A percentile compares a stretch with the other conserved stretches of the same genome.
phyloP scores from a whole-genome alignment of 306 rosid genomes.

The Alnus glutinosa region DNA sequence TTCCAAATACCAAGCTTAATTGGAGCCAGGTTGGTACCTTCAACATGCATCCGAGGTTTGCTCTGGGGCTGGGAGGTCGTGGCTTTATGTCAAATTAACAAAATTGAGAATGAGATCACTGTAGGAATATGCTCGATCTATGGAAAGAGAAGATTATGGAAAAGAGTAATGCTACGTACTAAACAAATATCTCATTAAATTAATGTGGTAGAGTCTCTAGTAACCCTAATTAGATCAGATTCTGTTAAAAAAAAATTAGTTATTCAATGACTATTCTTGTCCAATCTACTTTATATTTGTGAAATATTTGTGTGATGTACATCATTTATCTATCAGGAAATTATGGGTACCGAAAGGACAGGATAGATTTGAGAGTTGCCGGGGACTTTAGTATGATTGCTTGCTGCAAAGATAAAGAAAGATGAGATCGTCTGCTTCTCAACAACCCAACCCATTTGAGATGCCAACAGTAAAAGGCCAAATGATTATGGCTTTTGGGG shows the following conservation, averaged over 20 bases:
- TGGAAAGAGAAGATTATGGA: neutral
- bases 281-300: too few species aligned
- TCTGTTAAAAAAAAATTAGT: too few species aligned
- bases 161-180: too few species aligned
- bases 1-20: neutral
- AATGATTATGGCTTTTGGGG: constrained; percentile 44
- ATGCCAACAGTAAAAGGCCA: constrained; percentile 47
- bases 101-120: neutral
- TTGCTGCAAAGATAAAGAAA: constrained; percentile 42
- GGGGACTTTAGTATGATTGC: constrained; percentile 47
- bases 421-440: constrained; percentile 59
- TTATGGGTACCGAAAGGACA: constrained; percentile 8
- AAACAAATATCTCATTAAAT: too few species aligned
- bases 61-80: neutral
- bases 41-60: neutral
- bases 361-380: constrained; percentile 38
- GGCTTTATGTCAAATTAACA: neutral
- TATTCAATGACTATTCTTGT: too few species aligned
- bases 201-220: too few species aligned
- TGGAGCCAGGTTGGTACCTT: neutral
- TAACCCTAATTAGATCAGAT: too few species aligned
- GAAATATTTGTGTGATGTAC: too few species aligned
- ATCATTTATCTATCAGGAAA: neutral
- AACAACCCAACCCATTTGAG: constrained; percentile 72
- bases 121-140: too few species aligned